phyloP scores from a whole-genome alignment of 1,284 basidiomycete genomes.

The Leccinum pallidistipes region DNA sequence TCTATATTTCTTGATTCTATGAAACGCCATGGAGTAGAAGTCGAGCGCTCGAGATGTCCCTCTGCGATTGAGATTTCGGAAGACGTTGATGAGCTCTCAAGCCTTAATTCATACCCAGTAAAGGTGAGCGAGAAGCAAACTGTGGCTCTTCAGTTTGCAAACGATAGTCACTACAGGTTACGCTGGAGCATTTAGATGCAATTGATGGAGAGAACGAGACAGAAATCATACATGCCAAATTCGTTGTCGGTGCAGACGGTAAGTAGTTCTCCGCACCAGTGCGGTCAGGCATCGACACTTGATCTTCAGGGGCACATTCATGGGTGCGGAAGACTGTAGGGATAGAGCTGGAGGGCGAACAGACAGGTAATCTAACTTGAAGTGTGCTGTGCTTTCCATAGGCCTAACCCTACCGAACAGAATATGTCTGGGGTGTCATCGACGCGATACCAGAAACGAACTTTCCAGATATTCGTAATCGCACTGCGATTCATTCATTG shows the following conservation, averaged over 20 bases:
- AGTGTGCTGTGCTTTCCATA: background rate
- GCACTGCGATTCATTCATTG: background rate
- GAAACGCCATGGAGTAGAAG: conserved; percentile 47
- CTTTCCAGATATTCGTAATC: conserved; percentile 1
- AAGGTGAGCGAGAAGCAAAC: conserved; percentile 39
- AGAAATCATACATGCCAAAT: conserved; percentile 42
- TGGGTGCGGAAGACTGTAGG: conserved; percentile 70
- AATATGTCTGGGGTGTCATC: background rate
- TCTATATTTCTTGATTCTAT: conserved; percentile 65
- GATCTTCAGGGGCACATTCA: conserved; percentile 61
- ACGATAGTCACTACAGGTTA: conserved; percentile 33
- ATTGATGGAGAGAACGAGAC: conserved; percentile 25
- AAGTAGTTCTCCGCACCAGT: conserved; percentile 3
- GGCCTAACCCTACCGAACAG: background rate
- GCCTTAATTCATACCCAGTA: conserved; percentile 51
- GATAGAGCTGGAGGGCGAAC: conserved; percentile 40
- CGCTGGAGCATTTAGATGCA: conserved; percentile 24
- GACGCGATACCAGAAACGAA: background rate
- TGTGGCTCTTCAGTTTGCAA: background rate
- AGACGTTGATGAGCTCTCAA: conserved; percentile 41
- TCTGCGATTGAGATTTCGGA: conserved; percentile 50
- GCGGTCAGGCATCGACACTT: background rate
- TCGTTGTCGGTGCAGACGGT: conserved; percentile 63
- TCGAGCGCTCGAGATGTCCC: conserved; percentile 58
- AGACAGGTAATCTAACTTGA: background rate